phyloP scores from a whole-genome alignment of 2,329 filamentous ascomycete species.

The Orbilia javanica region DNA sequence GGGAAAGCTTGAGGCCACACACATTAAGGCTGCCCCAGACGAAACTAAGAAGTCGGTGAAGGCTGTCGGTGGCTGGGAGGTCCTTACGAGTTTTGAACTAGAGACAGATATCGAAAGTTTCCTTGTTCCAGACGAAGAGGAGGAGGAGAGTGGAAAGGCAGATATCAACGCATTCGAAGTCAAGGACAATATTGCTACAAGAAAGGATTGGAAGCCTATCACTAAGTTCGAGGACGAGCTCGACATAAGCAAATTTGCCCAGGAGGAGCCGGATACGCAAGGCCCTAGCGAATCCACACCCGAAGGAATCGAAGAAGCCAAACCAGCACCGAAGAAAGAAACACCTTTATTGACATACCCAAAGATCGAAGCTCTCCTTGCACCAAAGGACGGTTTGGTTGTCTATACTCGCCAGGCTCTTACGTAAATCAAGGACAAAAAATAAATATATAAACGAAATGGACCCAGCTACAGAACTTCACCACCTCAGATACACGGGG shows the following conservation, averaged over 20 bases:
- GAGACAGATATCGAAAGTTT: constrained; percentile 52
- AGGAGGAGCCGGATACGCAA: constrained; percentile 18
- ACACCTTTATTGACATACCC: constrained; percentile 48
- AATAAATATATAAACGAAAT: constrained; percentile 33
- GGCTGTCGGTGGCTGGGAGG: constrained; percentile 45
- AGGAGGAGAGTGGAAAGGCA: constrained; percentile 22
- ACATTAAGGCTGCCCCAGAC: constrained; percentile 48
- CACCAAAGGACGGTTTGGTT: constrained; percentile 41
- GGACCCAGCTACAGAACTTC: constrained; percentile 60
- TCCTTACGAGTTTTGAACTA: constrained; percentile 50
- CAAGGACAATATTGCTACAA: constrained; percentile 47
- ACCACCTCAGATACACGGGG: constrained; percentile 62
- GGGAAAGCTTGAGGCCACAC: constrained; percentile 47
- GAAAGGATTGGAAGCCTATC: constrained; percentile 44
- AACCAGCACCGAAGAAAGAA: constrained; percentile 31
- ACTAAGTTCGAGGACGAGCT: constrained; percentile 41
- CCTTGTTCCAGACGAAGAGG: constrained; percentile 40
- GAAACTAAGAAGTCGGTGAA: constrained; percentile 47
- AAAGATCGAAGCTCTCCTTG: constrained; percentile 54
- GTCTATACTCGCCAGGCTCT: constrained; percentile 47
- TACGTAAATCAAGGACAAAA: too few relatives aligned
- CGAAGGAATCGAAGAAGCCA: constrained; percentile 13
- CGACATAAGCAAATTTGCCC: constrained; percentile 31
- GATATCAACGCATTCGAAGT: constrained; percentile 39
- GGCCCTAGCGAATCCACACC: constrained; percentile 5